Evolutionary conservation across 2,329 filamentous ascomycete species (phyloP).

Genomic region (Blastomyces gilchristii): DNA sequence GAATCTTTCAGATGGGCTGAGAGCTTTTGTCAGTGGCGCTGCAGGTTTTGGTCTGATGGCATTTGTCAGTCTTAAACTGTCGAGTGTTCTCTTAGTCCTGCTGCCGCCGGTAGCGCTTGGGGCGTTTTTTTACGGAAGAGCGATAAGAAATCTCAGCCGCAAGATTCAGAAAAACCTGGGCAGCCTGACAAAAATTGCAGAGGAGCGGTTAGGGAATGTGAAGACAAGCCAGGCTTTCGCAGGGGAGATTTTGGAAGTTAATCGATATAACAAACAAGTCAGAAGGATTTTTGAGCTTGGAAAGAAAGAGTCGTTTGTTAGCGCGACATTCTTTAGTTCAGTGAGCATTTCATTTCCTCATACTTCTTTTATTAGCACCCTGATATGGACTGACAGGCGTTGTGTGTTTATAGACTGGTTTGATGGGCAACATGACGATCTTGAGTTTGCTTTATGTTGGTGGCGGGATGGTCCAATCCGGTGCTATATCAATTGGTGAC

Average conservation of each 20-base stretch:
- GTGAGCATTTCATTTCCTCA: constrained; percentile 24
- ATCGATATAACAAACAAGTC: constrained; percentile 84
- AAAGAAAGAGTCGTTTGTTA: constrained; percentile 74
- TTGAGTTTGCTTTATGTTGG: constrained; percentile 82
- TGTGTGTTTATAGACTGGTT: constrained; percentile 55
- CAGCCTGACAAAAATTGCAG: constrained; percentile 88
- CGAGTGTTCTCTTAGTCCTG: constrained; percentile 73
- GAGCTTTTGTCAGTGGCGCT: constrained; percentile 77
- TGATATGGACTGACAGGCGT: background rate
- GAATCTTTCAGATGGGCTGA: constrained; percentile 90
- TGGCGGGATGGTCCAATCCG: constrained; percentile 77
- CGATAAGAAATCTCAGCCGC: constrained; percentile 79
- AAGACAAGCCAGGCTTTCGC: constrained; percentile 94
- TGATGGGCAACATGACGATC: constrained; percentile 95
- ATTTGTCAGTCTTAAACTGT: constrained; percentile 87
- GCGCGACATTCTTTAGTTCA: constrained; percentile 76
- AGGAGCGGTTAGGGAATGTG: constrained; percentile 94
- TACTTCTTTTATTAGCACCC: background rate
- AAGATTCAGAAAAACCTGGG: constrained; percentile 91
- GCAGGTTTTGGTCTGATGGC: constrained; percentile 89
- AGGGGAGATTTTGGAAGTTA: constrained; percentile 80
- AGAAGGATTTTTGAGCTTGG: constrained; percentile 86
- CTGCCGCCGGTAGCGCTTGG: constrained; percentile 84
- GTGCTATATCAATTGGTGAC: constrained; percentile 80
- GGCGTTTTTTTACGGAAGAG: constrained; percentile 82